These are phyloP conservation scores for Pyrenophora tritici-repentis DNA, from an alignment of 2,329 filamentous ascomycete genomes.

Conservation along the genomic window DNA sequence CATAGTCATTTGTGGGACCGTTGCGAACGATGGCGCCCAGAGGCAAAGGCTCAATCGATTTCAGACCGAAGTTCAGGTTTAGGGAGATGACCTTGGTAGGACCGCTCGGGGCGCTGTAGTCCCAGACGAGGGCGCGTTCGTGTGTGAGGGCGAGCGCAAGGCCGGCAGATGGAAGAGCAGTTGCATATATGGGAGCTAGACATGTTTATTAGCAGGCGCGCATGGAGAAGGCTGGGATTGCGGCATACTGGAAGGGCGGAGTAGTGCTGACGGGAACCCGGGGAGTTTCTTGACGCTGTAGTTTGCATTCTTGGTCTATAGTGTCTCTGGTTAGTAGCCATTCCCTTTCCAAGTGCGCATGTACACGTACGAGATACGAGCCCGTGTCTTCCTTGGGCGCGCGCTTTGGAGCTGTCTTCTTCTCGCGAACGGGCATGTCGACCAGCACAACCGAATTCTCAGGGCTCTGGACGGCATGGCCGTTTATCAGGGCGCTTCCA, in stretches of 20 bases:
- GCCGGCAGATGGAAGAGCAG: constrained; percentile 62
- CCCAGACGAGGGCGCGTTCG: constrained; percentile 86
- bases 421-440: constrained; percentile 50
- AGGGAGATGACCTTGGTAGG: constrained; percentile 77
- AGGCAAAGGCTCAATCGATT: constrained; percentile 73
- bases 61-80: constrained; percentile 74
- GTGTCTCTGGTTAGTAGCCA: constrained; percentile 12
- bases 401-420: constrained; percentile 54
- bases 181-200: constrained; percentile 46
- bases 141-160: constrained; percentile 82
- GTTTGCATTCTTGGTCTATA: constrained; percentile 78
- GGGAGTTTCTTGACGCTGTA: constrained; percentile 86
- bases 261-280: constrained; percentile 77
- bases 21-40: constrained; percentile 82
- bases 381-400: constrained; percentile 70
- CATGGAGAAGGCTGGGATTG: constrained; percentile 15
- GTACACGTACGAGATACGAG: constrained; percentile 63
- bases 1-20: constrained; percentile 77
- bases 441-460: constrained; percentile 40
- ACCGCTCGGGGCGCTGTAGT: constrained; percentile 69
- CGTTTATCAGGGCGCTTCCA: constrained; percentile 38
- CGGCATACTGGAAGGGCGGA: constrained; percentile 67
- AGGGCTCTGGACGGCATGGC: constrained; percentile 34
- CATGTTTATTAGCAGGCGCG: constrained; percentile 22
- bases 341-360: background rate